phyloP scores from a whole-genome alignment of 345 rosid species.

The Rubroshorea leprosula region DNA sequence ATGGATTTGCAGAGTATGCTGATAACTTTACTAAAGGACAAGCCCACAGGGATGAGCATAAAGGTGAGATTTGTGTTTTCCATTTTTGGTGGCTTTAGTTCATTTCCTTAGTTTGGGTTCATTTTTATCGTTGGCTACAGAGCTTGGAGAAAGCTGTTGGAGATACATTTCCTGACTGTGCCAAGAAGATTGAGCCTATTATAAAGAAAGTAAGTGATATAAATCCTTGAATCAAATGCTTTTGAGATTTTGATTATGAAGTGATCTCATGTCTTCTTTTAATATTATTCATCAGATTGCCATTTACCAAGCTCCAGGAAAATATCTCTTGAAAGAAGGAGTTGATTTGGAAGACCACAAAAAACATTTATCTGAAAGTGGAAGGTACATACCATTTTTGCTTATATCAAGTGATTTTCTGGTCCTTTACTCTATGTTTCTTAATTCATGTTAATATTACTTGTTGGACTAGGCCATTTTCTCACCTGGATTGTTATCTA shows the following conservation, averaged over 20 bases:
- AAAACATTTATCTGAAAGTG: slow-evolving; percentile 56
- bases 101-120: neutral
- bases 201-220: slow-evolving; percentile 55
- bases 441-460: neutral
- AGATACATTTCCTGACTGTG: slow-evolving; percentile 48
- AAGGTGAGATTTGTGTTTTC: slow-evolving; percentile 42
- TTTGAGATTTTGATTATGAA: slow-evolving; percentile 7
- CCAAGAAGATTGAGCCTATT: slow-evolving; percentile 65
- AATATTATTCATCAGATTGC: slow-evolving; percentile 65
- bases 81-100: slow-evolving; percentile 1
- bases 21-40: slow-evolving; percentile 56
- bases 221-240: slow-evolving; percentile 21
- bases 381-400: slow-evolving; percentile 48
- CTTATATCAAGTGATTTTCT: neutral
- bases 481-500: neutral
- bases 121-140: slow-evolving; percentile 28
- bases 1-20: slow-evolving; percentile 55
- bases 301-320: slow-evolving; percentile 68
- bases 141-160: slow-evolving; percentile 82
- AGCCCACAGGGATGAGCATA: slow-evolving; percentile 77
- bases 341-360: slow-evolving; percentile 56
- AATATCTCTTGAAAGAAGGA: slow-evolving; percentile 68
- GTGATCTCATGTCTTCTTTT: slow-evolving; percentile 26
- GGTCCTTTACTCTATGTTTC: neutral
- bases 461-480: neutral